These are phyloP conservation scores for Daldinia grandis DNA, from an alignment of 495 filamentous ascomycete genomes.

Conservation along the genomic window DNA sequence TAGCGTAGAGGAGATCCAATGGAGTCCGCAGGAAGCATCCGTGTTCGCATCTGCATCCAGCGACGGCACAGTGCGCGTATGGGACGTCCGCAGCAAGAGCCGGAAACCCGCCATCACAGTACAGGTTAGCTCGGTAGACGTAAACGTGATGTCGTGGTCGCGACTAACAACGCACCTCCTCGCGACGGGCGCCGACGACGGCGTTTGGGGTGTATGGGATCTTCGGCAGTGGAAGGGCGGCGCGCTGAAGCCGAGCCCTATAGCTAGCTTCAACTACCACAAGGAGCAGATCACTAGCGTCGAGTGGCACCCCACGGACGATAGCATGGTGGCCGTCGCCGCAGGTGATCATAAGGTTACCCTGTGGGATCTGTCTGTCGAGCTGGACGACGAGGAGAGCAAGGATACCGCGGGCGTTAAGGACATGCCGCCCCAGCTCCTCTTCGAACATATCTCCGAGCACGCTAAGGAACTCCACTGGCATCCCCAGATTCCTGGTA, in stretches of 20 bases:
- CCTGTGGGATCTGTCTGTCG: constrained; percentile 95
- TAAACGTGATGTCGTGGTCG: constrained; percentile 97
- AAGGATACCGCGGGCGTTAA: constrained; percentile 84
- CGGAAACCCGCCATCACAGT: constrained; percentile 86
- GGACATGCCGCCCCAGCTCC: constrained; percentile 90
- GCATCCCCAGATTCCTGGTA: constrained; percentile 96
- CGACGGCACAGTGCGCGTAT: constrained; percentile 94
- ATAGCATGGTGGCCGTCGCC: constrained; percentile 90
- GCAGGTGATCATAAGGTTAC: constrained; percentile 94
- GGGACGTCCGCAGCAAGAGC: constrained; percentile 91
- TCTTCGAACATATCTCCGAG: constrained; percentile 97
- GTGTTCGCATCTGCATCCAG: constrained; percentile 93
- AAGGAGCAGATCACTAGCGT: constrained; percentile 94
- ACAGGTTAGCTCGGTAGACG: constrained; percentile 81
- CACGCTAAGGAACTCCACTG: constrained; percentile 94
- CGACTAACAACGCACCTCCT: constrained; percentile 84
- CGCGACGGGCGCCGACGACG: constrained; percentile 92
- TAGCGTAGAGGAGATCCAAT: constrained; percentile 94
- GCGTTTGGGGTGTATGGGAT: constrained; percentile 96
- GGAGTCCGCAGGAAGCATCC: constrained; percentile 89
- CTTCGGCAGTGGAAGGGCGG: constrained; percentile 84
- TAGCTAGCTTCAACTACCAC: constrained; percentile 92
- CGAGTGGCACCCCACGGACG: constrained; percentile 97
- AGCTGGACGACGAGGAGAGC: constrained; percentile 95
- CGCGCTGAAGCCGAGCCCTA: constrained; percentile 67